Evolutionary conservation across 2,329 filamentous ascomycete genomes (phyloP), one percentile per base, ranked within the genome.

Genomic region (Colletotrichum chrysophilum): DNA sequence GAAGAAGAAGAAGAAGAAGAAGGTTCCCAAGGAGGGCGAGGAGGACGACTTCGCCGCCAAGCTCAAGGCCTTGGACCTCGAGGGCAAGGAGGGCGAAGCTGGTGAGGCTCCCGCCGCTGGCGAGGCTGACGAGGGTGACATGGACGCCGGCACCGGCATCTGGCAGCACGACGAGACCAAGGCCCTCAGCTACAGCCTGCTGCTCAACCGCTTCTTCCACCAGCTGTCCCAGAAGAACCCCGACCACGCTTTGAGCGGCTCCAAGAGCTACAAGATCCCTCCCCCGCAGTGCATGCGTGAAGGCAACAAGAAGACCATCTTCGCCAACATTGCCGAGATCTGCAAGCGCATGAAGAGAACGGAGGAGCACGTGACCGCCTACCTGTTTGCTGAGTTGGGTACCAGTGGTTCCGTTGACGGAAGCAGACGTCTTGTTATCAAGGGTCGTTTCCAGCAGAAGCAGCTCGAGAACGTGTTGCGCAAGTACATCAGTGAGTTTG

Each of bases 271-370:
- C 93, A 98, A 98, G 93, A 99, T 99, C 80, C 97, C 97, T 68
- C 97, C 97, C 69, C 97, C 97, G 66, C 97, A 99, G 89, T 98
- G 97, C 88, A 93, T 98, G 84, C 96, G 97, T 88, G 97, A 99
- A 96, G 97, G 97, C 85, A 99, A 99, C 93, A 97, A 98, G 92
- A 98, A 98, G 93, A 99, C 97, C 78, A 98, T 99, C 83, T 99
- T 99, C 83, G 97, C 96, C 89, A 99, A 99, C 89, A 97, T 99
- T 83, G 93, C 95, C 85, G 97, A 99, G 85, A 98, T 99, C 83
- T 98, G 96, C 91, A 98, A 98, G 91, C 93, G 96, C 82, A 98
- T 99, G 96, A 99, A 99, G 93, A 93, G 97, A 86, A 96, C 95
- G 78, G 96, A 98, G 84, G 97, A 99, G 88, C 97, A 98, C 88